These are phyloP conservation scores for Leccinellum rugosiceps DNA, from an alignment of 768 basidiomycete genomes.

Conservation along the genomic window DNA sequence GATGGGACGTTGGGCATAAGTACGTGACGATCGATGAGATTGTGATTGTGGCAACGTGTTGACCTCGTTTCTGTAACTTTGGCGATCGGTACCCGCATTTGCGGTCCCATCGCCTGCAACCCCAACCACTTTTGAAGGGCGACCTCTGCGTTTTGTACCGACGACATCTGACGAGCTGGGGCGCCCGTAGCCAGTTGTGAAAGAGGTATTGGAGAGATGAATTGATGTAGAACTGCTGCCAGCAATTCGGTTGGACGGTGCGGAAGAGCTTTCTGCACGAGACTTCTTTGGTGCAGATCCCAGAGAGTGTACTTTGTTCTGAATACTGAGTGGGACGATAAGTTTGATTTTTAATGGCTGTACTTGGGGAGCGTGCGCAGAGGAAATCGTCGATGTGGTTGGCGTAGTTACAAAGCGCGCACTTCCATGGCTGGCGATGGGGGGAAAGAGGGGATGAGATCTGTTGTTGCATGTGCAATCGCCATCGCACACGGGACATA, in stretches of 20 bases:
- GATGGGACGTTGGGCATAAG: constrained; percentile 18
- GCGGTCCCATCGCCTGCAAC: constrained; percentile 30
- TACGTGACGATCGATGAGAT: constrained; percentile 32
- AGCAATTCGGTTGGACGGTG: constrained; percentile 41
- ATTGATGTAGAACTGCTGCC: constrained; percentile 16
- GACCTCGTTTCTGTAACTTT: constrained; percentile 31
- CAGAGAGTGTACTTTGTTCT: constrained; percentile 39
- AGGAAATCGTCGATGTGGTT: constrained; percentile 35
- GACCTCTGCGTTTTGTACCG: constrained; percentile 49
- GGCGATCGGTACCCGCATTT: constrained; percentile 18
- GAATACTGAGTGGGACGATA: constrained; percentile 56
- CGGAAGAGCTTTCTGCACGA: constrained; percentile 21
- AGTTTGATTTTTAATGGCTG: constrained; percentile 68
- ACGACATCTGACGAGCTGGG: constrained; percentile 11
- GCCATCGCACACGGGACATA: constrained; percentile 89
- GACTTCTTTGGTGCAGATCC: constrained; percentile 30
- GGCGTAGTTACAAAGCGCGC: constrained; percentile 38
- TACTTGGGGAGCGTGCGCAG: constrained; percentile 27
- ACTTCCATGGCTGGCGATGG: constrained; percentile 31
- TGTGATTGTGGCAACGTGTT: constrained; percentile 35
- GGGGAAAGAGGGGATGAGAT: constrained; percentile 32
- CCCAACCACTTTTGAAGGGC: constrained; percentile 49
- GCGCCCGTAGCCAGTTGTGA: constrained; percentile 29
- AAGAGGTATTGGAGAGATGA: constrained; percentile 15
- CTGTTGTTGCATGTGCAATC: constrained; percentile 75